Evolutionary conservation across 768 basidiomycete genomes (phyloP), one percentile per base, ranked within the genome.

Genomic region (Amanita pseudoporphyria): DNA sequence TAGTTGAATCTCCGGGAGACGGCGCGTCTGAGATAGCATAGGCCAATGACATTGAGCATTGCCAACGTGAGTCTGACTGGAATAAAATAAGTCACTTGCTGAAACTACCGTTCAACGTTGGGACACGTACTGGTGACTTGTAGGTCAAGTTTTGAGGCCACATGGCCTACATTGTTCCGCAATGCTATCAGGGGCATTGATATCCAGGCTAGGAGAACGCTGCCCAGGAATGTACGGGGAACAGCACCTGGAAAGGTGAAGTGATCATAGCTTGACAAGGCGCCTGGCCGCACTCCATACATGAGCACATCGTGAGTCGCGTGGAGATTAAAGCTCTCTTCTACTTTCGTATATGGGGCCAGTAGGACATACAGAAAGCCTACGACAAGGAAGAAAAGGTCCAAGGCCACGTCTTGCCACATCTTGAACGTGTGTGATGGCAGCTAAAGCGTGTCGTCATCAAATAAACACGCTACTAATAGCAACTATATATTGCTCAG

Each of bases 271-370:
- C 95, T 49, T 24, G 45, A 46, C 33, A 52, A 53, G 45, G 22
- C 52, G 46, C 26, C 26, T 40, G 45, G 41, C 14, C 13, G 19
- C 14, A 80, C 61, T 2, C 93, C 92, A 58, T 91, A 82, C 67
- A 84, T 76, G 24, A 97, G 68, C 21, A 90, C 70, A 64, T 99
- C 96, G 60, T 96, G 90, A 0, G 74, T 76, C 0, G 90, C 93
- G 61, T 98, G 96, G 7, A 98, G 75, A 56, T 86, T 93, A 73
- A 97, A 97, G 59, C 86, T 88, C 67, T 99, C 96, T 64, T 99
- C 96, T 24, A 99, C 96, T 68, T 99, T 99, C 3, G 89, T 87
- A 62, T 86, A 91, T 0, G 96, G 95, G 2, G 88, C 78, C 3
- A 89, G 68, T 21, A 86, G 56, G 41, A 94, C 84, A 55, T 95